phyloP scores from a whole-genome alignment of 164 flowering plant species.

The Buxus sempervirens region DNA sequence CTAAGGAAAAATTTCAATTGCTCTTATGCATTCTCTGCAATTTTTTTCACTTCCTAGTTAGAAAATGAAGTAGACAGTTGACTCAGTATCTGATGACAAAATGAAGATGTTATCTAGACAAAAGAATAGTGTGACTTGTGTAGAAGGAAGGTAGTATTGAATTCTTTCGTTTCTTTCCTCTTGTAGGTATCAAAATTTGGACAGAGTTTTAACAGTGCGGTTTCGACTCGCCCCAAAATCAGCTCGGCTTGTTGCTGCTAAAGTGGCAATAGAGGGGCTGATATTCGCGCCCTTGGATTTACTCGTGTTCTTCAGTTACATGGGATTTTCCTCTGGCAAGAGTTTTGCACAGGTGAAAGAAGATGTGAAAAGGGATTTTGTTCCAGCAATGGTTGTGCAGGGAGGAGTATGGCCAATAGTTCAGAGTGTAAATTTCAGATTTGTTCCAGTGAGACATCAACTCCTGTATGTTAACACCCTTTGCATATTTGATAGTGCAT shows the following conservation, averaged over 20 bases:
- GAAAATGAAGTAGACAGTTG: too few species aligned
- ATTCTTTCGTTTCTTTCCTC: background rate
- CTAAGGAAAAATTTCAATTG: too few species aligned
- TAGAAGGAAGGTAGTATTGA: too few species aligned
- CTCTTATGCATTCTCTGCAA: too few species aligned
- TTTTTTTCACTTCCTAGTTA: too few species aligned
- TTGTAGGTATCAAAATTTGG: constrained; percentile 83
- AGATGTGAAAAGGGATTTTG: constrained; percentile 82
- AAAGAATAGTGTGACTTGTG: too few species aligned
- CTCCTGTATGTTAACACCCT: constrained; percentile 81
- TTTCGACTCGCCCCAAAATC: constrained; percentile 60
- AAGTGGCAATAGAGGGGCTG: constrained; percentile 75
- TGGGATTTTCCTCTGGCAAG: constrained; percentile 82
- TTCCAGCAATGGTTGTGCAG: constrained; percentile 67
- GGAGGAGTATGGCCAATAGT: constrained; percentile 84
- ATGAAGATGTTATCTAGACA: background rate
- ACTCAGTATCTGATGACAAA: background rate
- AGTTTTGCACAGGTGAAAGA: constrained; percentile 66
- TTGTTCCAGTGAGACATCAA: constrained; percentile 72
- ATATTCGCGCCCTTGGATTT: constrained; percentile 83
- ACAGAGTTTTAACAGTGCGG: constrained; percentile 46
- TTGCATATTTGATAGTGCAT: constrained; percentile 83
- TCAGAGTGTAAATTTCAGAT: constrained; percentile 79
- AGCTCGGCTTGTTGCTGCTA: constrained; percentile 59
- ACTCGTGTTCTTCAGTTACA: constrained; percentile 72